A percentile compares a stretch with the other conserved stretches of the same genome.
These are phyloP conservation scores for Mycena rebaudengoi DNA, from an alignment of 768 basidiomycete genomes.

Conservation along the genomic window DNA sequence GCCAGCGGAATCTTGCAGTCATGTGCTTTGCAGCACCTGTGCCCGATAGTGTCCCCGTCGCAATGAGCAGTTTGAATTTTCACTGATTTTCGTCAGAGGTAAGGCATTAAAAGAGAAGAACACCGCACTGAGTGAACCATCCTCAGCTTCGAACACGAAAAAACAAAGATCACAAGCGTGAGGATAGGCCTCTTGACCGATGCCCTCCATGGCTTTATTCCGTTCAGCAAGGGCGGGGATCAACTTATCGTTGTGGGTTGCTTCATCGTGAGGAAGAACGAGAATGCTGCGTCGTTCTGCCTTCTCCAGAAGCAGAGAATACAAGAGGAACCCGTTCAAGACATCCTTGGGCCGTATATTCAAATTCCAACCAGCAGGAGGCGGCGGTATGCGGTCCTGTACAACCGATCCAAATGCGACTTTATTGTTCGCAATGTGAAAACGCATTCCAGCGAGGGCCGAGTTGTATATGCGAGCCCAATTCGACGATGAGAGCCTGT, in stretches of 20 bases:
- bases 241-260: not conserved
- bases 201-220: not conserved
- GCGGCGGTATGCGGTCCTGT: not conserved
- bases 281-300: constrained; percentile 23
- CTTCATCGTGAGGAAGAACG: constrained; percentile 18
- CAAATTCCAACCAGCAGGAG: not conserved
- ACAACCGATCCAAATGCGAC: not conserved
- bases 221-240: not conserved
- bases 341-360: constrained; percentile 25
- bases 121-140: not conserved
- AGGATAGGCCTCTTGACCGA: not conserved
- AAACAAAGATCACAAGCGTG: constrained; percentile 1
- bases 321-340: constrained; percentile 34
- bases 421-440: not conserved
- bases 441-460: not conserved
- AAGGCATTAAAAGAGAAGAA: not conserved
- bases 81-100: not conserved
- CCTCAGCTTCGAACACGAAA: not conserved
- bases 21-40: not conserved
- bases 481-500: not conserved
- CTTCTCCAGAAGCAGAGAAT: constrained; percentile 29
- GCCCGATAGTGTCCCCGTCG: not conserved
- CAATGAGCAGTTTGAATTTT: constrained; percentile 1
- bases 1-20: not conserved
- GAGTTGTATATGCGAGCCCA: constrained; percentile 1